Evolutionary conservation across 2,329 filamentous ascomycete genomes (phyloP), one percentile per base, ranked within the genome.

Genomic region (Colletotrichum eleusines): DNA sequence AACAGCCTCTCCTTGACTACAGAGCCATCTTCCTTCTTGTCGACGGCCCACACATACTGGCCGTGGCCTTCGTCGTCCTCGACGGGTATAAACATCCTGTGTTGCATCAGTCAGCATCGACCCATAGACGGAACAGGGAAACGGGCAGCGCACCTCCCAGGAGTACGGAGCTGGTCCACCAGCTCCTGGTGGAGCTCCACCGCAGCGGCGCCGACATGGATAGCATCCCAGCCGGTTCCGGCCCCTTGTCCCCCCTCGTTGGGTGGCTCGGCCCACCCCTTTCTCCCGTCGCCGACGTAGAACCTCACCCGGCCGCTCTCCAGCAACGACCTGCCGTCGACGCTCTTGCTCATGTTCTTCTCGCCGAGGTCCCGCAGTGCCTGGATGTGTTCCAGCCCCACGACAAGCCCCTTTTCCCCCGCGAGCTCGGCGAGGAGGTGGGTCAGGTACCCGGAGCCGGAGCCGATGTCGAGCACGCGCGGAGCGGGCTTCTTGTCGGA

Each of bases 161-260:
- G 95, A 3, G 87, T 83, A 73, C 89, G 90, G 74, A 99, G 82
- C 83, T 98, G 96, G 38, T 90, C 87, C 55, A 97, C 81, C 74
- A 98, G 81, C 70, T 88, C 87, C 23, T 87, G 78, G 78, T 97
- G 95, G 65, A 97, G 82, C 77, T 90, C 87, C 31, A 83, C 87
- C 0, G 95, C 95, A 9, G 94, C 93, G 0, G 96, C 96, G 0
- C 96, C 96, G 3, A 98, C 96, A 78, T 98, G 96, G 71, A 99
- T 98, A 2, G 93, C 95, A 85, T 98, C 94, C 86, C 95, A 99
- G 0, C 90, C 86, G 38, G 80, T 81, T 72, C 82, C 85, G 16
- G 84, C 81, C 66, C 84, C 84, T 7, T 84, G 85, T 54, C 81
- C 80, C 2, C 82, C 88, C 76, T 76, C 82, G 67, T 81, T 76